Evolutionary conservation across 2,329 filamentous ascomycete species (phyloP), one percentile per base, ranked within the genome.

Genomic region (Capronia epimyces): DNA sequence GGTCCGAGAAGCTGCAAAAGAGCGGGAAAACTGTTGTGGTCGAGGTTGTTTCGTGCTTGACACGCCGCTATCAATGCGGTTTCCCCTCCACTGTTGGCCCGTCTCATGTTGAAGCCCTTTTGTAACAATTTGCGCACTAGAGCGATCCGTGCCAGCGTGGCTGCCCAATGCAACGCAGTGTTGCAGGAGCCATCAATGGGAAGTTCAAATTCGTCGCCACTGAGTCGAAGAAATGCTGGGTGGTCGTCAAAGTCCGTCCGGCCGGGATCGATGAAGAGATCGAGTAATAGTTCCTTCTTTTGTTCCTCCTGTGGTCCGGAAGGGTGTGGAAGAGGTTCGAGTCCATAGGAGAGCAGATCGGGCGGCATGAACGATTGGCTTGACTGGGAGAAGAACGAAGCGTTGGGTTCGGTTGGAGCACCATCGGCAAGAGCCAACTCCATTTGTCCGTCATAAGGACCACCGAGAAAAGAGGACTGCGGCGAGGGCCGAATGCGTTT

Each of bases 161-260:
- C 89, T 2, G 93, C 93, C 93, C 93, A 98, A 65, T 97, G 91
- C 34, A 98, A 75, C 2, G 90, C 90, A 15, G 89, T 97, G 64
- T 97, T 74, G 20, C 66, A 89, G 52, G 89, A 89, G 21, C 84
- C 79, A 64, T 98, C 93, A 50, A 98, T 88, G 1, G 93, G 91
- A 66, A 93, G 85, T 64, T 98, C 93, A 18, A 97, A 79, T 60
- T 98, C 91, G 32, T 84, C 74, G 0, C 87, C 82, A 1, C 82
- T 85, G 49, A 96, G 77, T 8, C 82, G 83, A 42, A 83, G 76
- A 32, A 98, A 80, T 32, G 87, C 85, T 9, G 89, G 86, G 62
- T 91, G 85, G 49, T 84, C 83, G 1, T 82, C 79, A 57, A 77
- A 84, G 58, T 94, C 87, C 6, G 81, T 82, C 9, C 82, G 76